A percentile compares a stretch with the other conserved stretches of the same genome.
phyloP scores from a whole-genome alignment of 208 protist genomes.

The Novymonas esmeraldas region DNA sequence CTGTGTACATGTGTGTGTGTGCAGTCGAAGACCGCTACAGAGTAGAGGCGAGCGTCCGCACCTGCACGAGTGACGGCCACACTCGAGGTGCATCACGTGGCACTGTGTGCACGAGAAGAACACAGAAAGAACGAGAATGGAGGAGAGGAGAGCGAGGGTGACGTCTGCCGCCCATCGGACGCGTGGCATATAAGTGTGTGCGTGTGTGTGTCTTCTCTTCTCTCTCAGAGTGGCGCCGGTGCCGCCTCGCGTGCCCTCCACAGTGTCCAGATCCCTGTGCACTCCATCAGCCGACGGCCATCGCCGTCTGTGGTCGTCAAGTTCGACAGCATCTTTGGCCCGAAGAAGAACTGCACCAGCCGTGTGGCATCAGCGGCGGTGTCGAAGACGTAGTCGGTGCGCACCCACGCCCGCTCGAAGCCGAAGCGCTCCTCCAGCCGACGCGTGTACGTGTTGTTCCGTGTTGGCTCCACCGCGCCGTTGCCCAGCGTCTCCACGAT shows the following conservation, averaged over 20 bases:
- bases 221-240: neutral
- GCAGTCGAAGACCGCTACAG: neutral
- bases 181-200: neutral
- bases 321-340: conserved; percentile 31
- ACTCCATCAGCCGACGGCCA: conserved; percentile 59
- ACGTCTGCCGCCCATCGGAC: too few species aligned
- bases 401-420: conserved; percentile 70
- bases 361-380: conserved; percentile 46
- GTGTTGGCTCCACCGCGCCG: conserved; percentile 50
- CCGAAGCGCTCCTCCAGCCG: conserved; percentile 60
- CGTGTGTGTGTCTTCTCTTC: neutral
- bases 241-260: conserved; percentile 41
- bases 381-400: conserved; percentile 82
- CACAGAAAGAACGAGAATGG: too few species aligned
- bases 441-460: conserved; percentile 65
- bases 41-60: neutral
- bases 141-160: conserved; percentile 5
- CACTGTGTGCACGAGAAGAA: too few species aligned
- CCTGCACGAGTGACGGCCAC: too few species aligned
- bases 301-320: conserved; percentile 19
- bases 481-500: conserved; percentile 86
- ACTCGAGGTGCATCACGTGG: too few species aligned
- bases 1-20: neutral
- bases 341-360: conserved; percentile 87
- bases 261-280: conserved; percentile 81